Base-by-base conservation (phyloP, 1,284 basidiomycete genomes). In the Cystobasidium slooffiae region DNA sequence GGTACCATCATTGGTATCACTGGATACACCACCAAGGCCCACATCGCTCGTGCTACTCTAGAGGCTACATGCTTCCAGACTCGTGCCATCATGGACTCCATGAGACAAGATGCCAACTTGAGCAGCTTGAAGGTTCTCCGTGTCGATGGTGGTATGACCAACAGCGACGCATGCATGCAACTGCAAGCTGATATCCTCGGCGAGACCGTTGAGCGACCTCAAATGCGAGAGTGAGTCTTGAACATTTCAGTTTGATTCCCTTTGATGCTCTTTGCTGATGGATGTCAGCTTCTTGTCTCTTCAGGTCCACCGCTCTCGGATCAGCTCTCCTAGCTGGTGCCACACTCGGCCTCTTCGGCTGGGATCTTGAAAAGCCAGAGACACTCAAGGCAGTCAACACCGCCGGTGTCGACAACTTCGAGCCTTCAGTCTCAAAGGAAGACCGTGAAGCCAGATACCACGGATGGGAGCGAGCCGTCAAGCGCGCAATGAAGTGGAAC, bases 101-200 rank as follows among this genome's bases (percentile, higher is more conserved):
- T 97, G 90, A 89, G 91, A 80, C 85, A 91, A 75, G 95, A 98
- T 83, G 90, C 91, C 46, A 58, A 61, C 20, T 7, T 52, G 4
- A 22, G 73, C 16, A 55, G 74, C 14, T 24, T 80, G 1, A 68
- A 75, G 66, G 70, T 75, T 8, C 73, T 80, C 12, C 76, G 74
- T 39, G 80, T 80, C n/a, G 80, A 80, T 59, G 80, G 80, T 0
- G 79, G 93, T 22, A 93, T 96, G 87, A 96, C 93, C 44, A 96
- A 95, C 80, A 82, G 81, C 8, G 64, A 68, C 59, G 37, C 43
- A 20, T 90, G 90, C 75, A 97, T 98, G 94, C 88, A 90, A 81
- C 97, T 98, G 93, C 88, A 90, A 81, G 94, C 96, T 1, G 92
- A 98, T 81, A 86, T 97, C 62, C 91, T 94, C 37, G 96, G 95